Conservation (phyloP, 2,329 filamentous ascomycete genomes). For the Venturia aucupariae region DNA sequence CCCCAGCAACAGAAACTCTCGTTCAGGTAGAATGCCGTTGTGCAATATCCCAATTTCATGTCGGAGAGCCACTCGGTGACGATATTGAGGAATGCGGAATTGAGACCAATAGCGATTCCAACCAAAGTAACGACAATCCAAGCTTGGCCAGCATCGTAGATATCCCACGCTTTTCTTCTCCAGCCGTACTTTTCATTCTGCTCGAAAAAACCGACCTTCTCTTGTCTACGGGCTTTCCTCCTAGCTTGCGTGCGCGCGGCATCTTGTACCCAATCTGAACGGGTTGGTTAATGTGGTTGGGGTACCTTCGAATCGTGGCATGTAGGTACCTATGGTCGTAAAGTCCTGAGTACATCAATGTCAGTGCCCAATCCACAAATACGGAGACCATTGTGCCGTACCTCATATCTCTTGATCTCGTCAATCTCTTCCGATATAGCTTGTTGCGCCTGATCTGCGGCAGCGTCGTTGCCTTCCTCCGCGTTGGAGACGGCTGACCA, state of each 20-base stretch:
- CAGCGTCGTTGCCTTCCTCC: conserved; percentile 51
- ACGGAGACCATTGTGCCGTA: conserved; percentile 25
- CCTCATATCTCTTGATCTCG: conserved; percentile 94
- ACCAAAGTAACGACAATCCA: conserved; percentile 97
- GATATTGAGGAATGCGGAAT: conserved; percentile 88
- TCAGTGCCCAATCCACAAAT: background rate
- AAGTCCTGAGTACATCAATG: conserved; percentile 57
- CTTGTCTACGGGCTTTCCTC: conserved; percentile 64
- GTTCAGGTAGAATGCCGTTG: conserved; percentile 92
- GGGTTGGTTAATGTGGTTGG: conserved; percentile 23
- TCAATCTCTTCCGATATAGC: conserved; percentile 90
- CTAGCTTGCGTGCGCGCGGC: conserved; percentile 81
- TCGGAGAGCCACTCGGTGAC: conserved; percentile 95
- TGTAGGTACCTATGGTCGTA: conserved; percentile 80
- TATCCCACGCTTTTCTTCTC: conserved; percentile 71
- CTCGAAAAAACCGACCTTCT: conserved; percentile 63
- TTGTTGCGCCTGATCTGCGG: conserved; percentile 49
- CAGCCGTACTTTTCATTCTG: conserved; percentile 61
- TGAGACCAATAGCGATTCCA: conserved; percentile 71
- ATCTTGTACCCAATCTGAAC: conserved; percentile 95
- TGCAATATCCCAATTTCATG: conserved; percentile 92
- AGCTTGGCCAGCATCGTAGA: conserved; percentile 91
- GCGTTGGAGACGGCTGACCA: conserved; percentile 57
- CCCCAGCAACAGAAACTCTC: conserved; percentile 98
- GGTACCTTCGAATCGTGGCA: conserved; percentile 16